Percentiles rank a stretch among this genome's conserved stretches.
phyloP scores from a whole-genome alignment of 2,329 filamentous ascomycete species.

The Mycocentrospora acerina region DNA sequence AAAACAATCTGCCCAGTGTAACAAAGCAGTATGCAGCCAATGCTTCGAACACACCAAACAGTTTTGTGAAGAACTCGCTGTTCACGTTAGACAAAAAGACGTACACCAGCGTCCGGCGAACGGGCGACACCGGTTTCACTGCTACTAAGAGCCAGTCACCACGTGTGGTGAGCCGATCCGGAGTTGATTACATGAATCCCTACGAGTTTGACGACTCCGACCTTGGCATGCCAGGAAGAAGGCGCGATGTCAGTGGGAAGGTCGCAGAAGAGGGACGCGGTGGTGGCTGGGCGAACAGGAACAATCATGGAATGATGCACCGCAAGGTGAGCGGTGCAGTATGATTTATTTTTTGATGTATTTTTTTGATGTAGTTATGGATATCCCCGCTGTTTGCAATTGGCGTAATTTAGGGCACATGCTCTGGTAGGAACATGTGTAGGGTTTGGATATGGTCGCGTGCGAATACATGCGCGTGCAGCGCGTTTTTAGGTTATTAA shows the following conservation, averaged over 20 bases:
- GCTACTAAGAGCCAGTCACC: slow-evolving; percentile 37
- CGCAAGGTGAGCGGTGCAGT: slow-evolving; percentile 46
- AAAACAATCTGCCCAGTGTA: slow-evolving; percentile 26
- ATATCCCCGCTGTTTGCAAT: not conserved
- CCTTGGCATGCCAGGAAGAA: slow-evolving; percentile 30
- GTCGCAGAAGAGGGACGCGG: slow-evolving; percentile 69
- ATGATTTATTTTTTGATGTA: slow-evolving; percentile 5
- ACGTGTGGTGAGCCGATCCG: slow-evolving; percentile 50
- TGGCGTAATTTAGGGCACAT: not conserved
- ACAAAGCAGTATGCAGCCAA: slow-evolving; percentile 37
- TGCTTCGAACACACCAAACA: slow-evolving; percentile 13
- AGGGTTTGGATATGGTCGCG: not conserved
- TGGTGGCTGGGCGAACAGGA: slow-evolving; percentile 32
- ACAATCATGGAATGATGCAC: slow-evolving; percentile 27
- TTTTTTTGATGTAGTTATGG: slow-evolving; percentile 4
- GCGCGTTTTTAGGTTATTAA: too few species aligned
- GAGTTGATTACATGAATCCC: slow-evolving; percentile 48
- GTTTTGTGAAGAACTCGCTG: slow-evolving; percentile 20
- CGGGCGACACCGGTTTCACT: slow-evolving; percentile 32
- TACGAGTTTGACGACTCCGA: slow-evolving; percentile 35
- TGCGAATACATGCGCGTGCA: too few species aligned
- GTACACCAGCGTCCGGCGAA: slow-evolving; percentile 35
- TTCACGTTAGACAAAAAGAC: slow-evolving; percentile 37
- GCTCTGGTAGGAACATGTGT: slow-evolving; percentile 1
- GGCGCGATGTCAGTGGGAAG: slow-evolving; percentile 68